Conservation (phyloP, 176 grass and related monocot species). For the Zea luxurians region DNA sequence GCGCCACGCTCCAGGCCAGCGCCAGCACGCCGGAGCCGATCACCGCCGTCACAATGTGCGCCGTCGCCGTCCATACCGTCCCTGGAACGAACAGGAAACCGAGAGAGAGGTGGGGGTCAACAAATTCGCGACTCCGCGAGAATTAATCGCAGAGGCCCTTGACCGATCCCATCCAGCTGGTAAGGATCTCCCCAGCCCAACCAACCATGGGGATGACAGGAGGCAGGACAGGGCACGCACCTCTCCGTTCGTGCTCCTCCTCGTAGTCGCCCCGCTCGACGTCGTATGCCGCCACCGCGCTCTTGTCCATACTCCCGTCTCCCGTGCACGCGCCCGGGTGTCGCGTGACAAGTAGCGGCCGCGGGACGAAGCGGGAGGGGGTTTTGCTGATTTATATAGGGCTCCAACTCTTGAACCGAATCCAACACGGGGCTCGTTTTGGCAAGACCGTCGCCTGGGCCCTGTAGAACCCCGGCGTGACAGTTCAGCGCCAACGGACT, state of each 20-base stretch:
- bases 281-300: slow-evolving; percentile 35
- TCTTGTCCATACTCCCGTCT: slow-evolving; percentile 52
- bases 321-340: not conserved
- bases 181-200: no score
- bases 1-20: slow-evolving; percentile 87
- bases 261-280: slow-evolving; percentile 60
- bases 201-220: not conserved
- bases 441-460: not conserved
- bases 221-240: slow-evolving; percentile 11
- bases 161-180: not conserved
- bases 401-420: not conserved
- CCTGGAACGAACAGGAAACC: slow-evolving; percentile 31
- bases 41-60: slow-evolving; percentile 93
- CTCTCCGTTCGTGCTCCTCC: slow-evolving; percentile 64
- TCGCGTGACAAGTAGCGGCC: slow-evolving; percentile 25
- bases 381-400: slow-evolving; percentile 46
- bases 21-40: slow-evolving; percentile 98
- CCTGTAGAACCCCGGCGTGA: not conserved
- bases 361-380: slow-evolving; percentile 31
- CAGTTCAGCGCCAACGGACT: not conserved
- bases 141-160: not conserved
- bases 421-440: not conserved
- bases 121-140: not conserved
- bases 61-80: slow-evolving; percentile 75
- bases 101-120: not conserved